These are phyloP conservation scores for Tetrahymena elliotti DNA, from an alignment of 73 alveolate species.

Conservation along the genomic window DNA sequence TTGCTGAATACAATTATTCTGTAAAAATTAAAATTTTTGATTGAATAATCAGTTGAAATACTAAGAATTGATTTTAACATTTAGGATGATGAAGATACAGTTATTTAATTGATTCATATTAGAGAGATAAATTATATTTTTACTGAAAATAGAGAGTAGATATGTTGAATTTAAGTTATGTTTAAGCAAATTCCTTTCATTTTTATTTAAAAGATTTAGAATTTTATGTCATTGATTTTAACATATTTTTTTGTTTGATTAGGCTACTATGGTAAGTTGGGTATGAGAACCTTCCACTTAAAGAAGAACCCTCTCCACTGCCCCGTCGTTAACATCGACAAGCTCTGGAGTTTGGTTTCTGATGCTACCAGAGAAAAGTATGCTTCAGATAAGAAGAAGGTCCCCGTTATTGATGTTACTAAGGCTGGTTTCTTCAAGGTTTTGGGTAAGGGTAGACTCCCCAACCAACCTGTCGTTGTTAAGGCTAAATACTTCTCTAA, in stretches of 20 bases:
- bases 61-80: too few relatives aligned
- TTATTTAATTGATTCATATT: too few relatives aligned
- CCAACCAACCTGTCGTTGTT: constrained; percentile 86
- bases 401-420: constrained; percentile 94
- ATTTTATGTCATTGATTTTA: too few relatives aligned
- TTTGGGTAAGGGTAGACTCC: constrained; percentile 93
- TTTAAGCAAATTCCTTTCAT: not conserved
- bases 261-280: constrained; percentile 51
- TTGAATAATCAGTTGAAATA: too few relatives aligned
- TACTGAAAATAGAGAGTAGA: not conserved
- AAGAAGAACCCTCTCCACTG: constrained; percentile 81
- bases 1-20: too few relatives aligned
- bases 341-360: constrained; percentile 89
- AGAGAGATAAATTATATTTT: too few relatives aligned
- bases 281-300: constrained; percentile 97
- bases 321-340: constrained; percentile 89
- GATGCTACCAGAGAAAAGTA: constrained; percentile 88
- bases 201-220: too few relatives aligned
- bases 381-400: constrained; percentile 68
- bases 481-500: constrained; percentile 92
- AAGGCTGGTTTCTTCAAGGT: constrained; percentile 94
- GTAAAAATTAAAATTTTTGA: too few relatives aligned
- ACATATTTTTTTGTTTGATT: not conserved
- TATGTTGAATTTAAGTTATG: not conserved
- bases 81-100: too few relatives aligned